Conservation (phyloP, 768 basidiomycete genomes). For the Tricholoma bakamatsutake region DNA sequence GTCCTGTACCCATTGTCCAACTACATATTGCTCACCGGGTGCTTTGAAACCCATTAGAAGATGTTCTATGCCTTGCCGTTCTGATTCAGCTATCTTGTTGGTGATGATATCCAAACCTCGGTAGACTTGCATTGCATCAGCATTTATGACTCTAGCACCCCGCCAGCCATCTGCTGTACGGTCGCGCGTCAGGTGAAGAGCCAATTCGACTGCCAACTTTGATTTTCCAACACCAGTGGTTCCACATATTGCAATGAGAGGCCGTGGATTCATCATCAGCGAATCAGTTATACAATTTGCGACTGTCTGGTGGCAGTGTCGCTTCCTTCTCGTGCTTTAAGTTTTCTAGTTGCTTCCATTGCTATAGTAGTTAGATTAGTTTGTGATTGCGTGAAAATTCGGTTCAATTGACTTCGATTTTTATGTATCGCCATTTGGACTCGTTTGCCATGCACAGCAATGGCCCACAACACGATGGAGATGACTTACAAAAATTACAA, state of each 20-base stretch:
- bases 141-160: slow-evolving; percentile 81
- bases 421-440: no score
- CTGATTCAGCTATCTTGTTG: slow-evolving; percentile 79
- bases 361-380: no score
- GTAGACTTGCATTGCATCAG: slow-evolving; percentile 98
- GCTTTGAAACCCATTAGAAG: slow-evolving; percentile 83
- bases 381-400: no score
- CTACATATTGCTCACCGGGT: slow-evolving; percentile 83
- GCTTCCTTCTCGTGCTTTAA: no score
- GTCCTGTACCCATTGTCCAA: slow-evolving; percentile 85
- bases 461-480: no score
- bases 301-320: no score
- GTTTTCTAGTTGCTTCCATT: no score
- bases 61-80: slow-evolving; percentile 81
- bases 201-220: slow-evolving; percentile 84
- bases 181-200: slow-evolving; percentile 45
- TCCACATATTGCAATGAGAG: slow-evolving; percentile 83
- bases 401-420: no score
- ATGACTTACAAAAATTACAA: no score
- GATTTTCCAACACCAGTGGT: slow-evolving; percentile 98
- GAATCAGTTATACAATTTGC: no score
- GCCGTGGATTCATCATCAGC: slow-evolving; percentile 38
- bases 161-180: slow-evolving; percentile 37
- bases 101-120: slow-evolving; percentile 88
- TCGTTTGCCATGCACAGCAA: no score